Evolutionary conservation across 2,329 filamentous ascomycete genomes (phyloP).

Genomic region (Rhexocercosporidium sp.): DNA sequence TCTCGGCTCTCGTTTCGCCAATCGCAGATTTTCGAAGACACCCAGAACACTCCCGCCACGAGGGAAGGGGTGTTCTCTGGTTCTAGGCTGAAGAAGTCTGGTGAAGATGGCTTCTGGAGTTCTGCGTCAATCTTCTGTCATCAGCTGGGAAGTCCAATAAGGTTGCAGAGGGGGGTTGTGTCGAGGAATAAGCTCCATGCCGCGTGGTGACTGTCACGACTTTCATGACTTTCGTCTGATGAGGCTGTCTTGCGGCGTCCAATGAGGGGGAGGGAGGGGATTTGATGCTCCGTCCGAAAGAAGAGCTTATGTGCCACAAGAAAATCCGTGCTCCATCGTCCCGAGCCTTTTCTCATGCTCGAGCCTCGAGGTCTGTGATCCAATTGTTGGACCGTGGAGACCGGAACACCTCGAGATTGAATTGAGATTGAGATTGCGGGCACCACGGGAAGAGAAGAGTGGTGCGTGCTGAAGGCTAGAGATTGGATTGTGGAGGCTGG

Average conservation of each 20-base stretch:
- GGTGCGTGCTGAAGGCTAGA: constrained; percentile 12
- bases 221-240: constrained; percentile 21
- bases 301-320: constrained; percentile 6
- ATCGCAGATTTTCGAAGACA: too few relatives aligned
- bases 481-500: neutral
- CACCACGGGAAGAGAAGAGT: neutral
- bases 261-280: neutral
- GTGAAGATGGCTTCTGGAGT: neutral
- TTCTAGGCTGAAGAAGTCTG: neutral
- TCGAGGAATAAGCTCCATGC: constrained; percentile 11
- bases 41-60: constrained; percentile 1
- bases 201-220: too few relatives aligned
- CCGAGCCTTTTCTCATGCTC: constrained; percentile 16
- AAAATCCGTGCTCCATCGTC: constrained; percentile 20
- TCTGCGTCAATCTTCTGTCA: neutral
- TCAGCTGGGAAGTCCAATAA: neutral
- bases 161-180: neutral
- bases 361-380: constrained; percentile 21
- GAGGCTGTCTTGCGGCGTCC: neutral
- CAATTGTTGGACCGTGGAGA: constrained; percentile 13
- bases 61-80: neutral
- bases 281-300: neutral
- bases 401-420: neutral
- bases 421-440: too few relatives aligned
- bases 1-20: constrained; percentile 7